These are phyloP conservation scores for Cordyceps tenuipes DNA, from an alignment of 2,329 filamentous ascomycete genomes.

Conservation along the genomic window DNA sequence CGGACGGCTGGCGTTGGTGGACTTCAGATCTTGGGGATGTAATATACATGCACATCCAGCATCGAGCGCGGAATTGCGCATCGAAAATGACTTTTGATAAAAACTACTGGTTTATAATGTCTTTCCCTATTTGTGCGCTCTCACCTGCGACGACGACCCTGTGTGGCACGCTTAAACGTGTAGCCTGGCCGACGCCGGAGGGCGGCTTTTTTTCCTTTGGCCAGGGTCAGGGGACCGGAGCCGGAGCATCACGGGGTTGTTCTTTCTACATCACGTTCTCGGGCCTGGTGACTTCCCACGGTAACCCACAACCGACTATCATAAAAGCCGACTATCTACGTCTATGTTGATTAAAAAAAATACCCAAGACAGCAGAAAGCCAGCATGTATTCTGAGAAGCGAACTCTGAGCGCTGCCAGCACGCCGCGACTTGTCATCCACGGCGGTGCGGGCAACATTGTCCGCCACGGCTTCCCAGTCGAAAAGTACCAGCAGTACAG, in stretches of 20 bases:
- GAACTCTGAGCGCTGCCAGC: slow-evolving; percentile 17
- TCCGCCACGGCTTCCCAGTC: slow-evolving; percentile 48
- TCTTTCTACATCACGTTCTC: not conserved
- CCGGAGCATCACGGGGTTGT: not conserved
- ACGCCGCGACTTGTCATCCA: slow-evolving; percentile 57
- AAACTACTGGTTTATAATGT: not conserved
- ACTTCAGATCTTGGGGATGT: not conserved
- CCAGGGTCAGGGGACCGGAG: slow-evolving; percentile 7
- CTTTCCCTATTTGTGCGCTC: no score
- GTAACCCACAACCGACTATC: not conserved
- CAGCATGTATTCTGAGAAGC: slow-evolving; percentile 34
- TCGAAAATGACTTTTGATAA: not conserved
- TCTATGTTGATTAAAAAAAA: not conserved
- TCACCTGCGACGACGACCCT: not conserved
- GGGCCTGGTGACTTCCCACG: not conserved
- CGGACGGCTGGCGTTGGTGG: not conserved
- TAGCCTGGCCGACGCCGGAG: not conserved
- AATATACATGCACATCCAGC: not conserved
- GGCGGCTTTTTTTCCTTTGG: no score
- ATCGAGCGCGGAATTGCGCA: not conserved
- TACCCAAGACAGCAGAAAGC: no score
- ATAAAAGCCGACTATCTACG: not conserved
- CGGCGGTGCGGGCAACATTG: slow-evolving; percentile 65
- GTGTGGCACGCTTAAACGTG: not conserved
- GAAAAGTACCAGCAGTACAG: slow-evolving; percentile 52